Evolutionary conservation across 306 rosid genomes (phyloP).

Genomic region (Vigna mungo): DNA sequence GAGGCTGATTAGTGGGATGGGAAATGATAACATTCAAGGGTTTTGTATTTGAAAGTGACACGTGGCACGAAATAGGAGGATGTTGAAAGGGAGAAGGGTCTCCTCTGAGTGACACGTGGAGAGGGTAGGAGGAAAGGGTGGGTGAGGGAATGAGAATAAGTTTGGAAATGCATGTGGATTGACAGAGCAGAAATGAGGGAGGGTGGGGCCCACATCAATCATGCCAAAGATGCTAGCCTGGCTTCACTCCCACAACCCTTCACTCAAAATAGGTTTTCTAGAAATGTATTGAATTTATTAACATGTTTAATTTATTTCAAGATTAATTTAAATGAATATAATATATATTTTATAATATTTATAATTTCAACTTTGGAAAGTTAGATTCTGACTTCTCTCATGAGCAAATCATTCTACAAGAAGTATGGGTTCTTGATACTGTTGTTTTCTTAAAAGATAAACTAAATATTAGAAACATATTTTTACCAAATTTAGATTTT

Average conservation of each 20-base stretch:
- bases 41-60: background rate
- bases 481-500: no score
- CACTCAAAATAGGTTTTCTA: no score
- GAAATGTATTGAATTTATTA: no score
- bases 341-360: no score
- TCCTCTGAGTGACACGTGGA: constrained; percentile 24
- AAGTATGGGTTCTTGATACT: no score
- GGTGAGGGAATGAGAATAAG: constrained; percentile 28
- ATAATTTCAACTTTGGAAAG: no score
- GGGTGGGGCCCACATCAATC: constrained; percentile 73
- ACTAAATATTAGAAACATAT: no score
- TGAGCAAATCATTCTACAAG: no score
- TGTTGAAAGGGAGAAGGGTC: background rate
- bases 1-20: constrained; percentile 28
- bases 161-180: constrained; percentile 57
- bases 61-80: background rate
- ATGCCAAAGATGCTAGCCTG: constrained; percentile 79
- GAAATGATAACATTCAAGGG: background rate
- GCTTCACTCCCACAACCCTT: constrained; percentile 43
- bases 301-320: no score
- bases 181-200: constrained; percentile 57
- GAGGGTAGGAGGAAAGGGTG: constrained; percentile 1
- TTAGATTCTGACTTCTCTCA: no score
- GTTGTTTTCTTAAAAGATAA: no score
- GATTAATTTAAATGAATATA: no score